These are phyloP conservation scores for Beauveria pseudobassiana DNA, from an alignment of 2,329 filamentous ascomycete species.

Conservation along the genomic window DNA sequence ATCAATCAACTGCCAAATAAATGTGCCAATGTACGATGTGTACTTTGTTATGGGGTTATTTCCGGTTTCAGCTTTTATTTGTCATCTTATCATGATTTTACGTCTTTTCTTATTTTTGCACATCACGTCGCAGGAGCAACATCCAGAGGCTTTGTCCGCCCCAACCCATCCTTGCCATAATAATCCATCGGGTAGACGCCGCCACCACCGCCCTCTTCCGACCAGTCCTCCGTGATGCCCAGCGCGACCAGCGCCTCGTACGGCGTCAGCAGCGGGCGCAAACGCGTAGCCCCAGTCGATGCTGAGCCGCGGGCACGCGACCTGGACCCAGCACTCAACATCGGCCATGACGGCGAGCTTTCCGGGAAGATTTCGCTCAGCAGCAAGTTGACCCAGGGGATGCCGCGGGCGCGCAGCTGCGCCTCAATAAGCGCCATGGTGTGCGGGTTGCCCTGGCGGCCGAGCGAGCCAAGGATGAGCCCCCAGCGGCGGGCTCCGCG, in stretches of 20 bases:
- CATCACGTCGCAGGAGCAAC: constrained; percentile 18
- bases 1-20: background rate
- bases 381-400: constrained; percentile 77
- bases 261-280: constrained; percentile 80
- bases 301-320: constrained; percentile 90
- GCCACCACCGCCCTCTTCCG: constrained; percentile 40
- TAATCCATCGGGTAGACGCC: constrained; percentile 96
- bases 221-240: constrained; percentile 71
- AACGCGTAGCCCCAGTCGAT: constrained; percentile 99
- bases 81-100: background rate
- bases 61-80: background rate
- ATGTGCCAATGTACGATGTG: background rate
- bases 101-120: background rate
- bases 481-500: constrained; percentile 83
- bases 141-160: constrained; percentile 57
- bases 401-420: constrained; percentile 60
- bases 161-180: constrained; percentile 85
- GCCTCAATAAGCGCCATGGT: constrained; percentile 83
- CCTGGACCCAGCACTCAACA: constrained; percentile 97
- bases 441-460: constrained; percentile 90
- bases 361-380: constrained; percentile 91
- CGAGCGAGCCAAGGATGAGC: constrained; percentile 84
- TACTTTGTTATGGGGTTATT: background rate
- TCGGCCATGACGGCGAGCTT: constrained; percentile 91
- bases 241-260: constrained; percentile 94